Base-by-base conservation (phyloP, 1,284 basidiomycete genomes). In the Ceratobasidium sp. region DNA sequence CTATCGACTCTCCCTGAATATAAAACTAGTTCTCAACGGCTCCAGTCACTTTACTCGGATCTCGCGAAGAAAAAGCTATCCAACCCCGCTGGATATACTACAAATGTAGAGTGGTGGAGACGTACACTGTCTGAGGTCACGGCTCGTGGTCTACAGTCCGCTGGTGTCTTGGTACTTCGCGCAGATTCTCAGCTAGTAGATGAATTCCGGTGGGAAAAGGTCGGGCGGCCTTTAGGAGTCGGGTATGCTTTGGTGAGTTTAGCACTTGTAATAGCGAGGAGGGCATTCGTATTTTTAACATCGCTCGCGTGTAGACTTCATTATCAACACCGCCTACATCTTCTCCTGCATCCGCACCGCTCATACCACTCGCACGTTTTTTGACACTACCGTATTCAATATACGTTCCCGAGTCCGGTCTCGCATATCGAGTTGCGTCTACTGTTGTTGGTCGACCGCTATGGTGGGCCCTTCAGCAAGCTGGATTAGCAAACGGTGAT, bases 91-190 rank as follows among this genome's bases (percentile, higher is more conserved):
- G 92, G 95, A 1, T 98, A 92, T 83, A 85, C 89, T 51, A 89
- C 94, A 17, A 95, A 93, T 81, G 85, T 96, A 46, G 90, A 92
- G 76, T 98, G 95, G 95, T 98, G 97, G 96, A 88, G 88, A 52
- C 84, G 85, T 51, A 90, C 91, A 0, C 84, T 98, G 2, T 89
- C 92, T 78, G 87, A 87, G 15, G 84, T 92, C 6, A 88, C 93
- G 5, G 81, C 86, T 71, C 86, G 85, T 34, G 93, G 92, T 0
- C 86, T 89, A 82, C 88, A 92, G 13, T 81, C 83, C 61, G 81
- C 84, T n/a, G 88, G 92, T 79, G 85, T 87, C 73, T 86, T 97
- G 17, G 87, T 94, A 7, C 83, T 98, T 0, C 87, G 86, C 59
- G 92, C 90, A 0, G 89, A 90, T 34, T 86, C 89, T 13, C 82